Evolutionary conservation across 768 basidiomycete species (phyloP).

Genomic region (Omphalotus guepiniiformis): DNA sequence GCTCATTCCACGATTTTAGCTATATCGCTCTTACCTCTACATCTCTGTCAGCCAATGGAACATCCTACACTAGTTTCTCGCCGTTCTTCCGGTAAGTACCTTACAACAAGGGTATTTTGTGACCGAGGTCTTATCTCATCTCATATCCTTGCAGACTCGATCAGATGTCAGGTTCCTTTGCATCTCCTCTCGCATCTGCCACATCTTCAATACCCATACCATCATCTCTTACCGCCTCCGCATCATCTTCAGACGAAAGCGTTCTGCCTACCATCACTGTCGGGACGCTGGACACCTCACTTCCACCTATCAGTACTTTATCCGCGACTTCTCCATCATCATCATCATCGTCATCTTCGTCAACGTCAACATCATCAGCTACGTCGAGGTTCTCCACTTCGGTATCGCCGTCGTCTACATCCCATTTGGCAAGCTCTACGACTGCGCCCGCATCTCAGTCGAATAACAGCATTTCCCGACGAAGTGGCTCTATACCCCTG

Average conservation of each 20-base stretch:
- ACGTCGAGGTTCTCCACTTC: conserved; percentile 48
- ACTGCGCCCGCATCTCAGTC: neutral
- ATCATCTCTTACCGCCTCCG: neutral
- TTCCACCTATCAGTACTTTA: conserved; percentile 1
- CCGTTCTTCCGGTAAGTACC: conserved; percentile 50
- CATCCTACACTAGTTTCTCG: conserved; percentile 41
- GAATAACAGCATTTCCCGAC: neutral
- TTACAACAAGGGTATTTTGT: neutral
- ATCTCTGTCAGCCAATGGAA: conserved; percentile 25
- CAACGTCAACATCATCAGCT: conserved; percentile 96
- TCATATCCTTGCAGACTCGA: conserved; percentile 37
- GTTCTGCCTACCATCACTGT: conserved; percentile 10
- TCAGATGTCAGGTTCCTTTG: conserved; percentile 58
- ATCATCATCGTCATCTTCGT: conserved; percentile 13
- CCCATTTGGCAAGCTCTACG: neutral
- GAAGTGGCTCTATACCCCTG: neutral
- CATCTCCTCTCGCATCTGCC: conserved; percentile 35
- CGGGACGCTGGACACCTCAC: conserved; percentile 7
- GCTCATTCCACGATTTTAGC: conserved; percentile 27
- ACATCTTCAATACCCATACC: conserved; percentile 5
- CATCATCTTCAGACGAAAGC: neutral
- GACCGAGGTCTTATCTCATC: neutral
- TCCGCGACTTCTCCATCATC: conserved; percentile 3
- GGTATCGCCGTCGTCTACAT: neutral
- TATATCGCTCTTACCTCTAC: conserved; percentile 57